Evolutionary conservation across 1,284 basidiomycete genomes (phyloP).

Genomic region (Fomitopsis betulina): DNA sequence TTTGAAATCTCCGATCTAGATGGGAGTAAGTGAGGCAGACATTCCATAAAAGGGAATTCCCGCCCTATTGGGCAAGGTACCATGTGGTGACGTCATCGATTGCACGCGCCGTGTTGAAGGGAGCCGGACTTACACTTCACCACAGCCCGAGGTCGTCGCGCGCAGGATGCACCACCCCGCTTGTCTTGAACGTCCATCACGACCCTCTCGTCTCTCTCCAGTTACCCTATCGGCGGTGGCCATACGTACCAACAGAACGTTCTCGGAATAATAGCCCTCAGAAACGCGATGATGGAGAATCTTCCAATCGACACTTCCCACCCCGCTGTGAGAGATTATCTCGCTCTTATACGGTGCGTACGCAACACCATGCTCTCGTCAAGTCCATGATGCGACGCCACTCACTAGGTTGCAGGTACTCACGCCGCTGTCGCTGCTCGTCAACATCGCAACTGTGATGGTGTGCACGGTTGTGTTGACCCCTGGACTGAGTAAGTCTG

Average conservation of each 20-base stretch:
- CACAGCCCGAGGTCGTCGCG: no score
- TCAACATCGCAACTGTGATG: slow-evolving; percentile 60
- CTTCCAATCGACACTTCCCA: slow-evolving; percentile 26
- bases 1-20: no score
- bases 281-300: slow-evolving; percentile 20
- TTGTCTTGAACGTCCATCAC: neutral
- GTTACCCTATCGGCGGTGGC: no score
- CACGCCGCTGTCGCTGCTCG: slow-evolving; percentile 71
- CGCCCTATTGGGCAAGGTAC: no score
- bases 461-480: slow-evolving; percentile 51
- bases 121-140: neutral
- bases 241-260: no score
- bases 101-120: neutral
- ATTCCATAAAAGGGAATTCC: no score
- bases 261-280: neutral
- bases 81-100: neutral
- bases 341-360: slow-evolving; percentile 25
- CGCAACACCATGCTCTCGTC: neutral
- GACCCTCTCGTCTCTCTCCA: no score
- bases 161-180: neutral
- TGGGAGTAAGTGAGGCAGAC: no score
- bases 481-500: slow-evolving; percentile 45
- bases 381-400: neutral
- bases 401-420: slow-evolving; percentile 64
- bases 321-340: slow-evolving; percentile 28